Evolutionary conservation across 768 basidiomycete species (phyloP).

Genomic region (Coprinellus aureogranulatus): DNA sequence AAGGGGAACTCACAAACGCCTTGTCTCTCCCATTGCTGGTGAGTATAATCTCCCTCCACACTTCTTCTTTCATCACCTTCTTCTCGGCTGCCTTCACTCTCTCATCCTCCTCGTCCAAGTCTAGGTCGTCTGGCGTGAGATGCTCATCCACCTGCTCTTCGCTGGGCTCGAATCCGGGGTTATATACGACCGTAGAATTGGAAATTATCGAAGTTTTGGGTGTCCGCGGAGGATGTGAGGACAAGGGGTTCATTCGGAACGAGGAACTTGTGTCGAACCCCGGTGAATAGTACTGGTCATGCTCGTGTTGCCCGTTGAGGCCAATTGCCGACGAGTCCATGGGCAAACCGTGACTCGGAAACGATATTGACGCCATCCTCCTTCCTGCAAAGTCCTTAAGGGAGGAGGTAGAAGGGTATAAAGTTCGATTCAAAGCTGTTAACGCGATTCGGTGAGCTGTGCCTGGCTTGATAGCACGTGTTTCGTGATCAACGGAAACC

Average conservation of each 20-base stretch:
- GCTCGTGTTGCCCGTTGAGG: slow-evolving; percentile 38
- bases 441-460: not conserved
- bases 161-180: slow-evolving; percentile 44
- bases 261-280: slow-evolving; percentile 55
- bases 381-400: not conserved
- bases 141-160: slow-evolving; percentile 29
- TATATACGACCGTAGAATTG: slow-evolving; percentile 37
- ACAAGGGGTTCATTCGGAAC: slow-evolving; percentile 82
- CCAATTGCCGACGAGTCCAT: not conserved
- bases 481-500: not conserved
- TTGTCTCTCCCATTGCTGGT: slow-evolving; percentile 83
- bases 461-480: slow-evolving; percentile 8
- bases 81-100: slow-evolving; percentile 41
- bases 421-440: not conserved
- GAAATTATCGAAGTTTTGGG: slow-evolving; percentile 56
- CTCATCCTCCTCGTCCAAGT: slow-evolving; percentile 51
- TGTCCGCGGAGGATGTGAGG: slow-evolving; percentile 75
- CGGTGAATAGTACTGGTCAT: slow-evolving; percentile 51
- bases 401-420: not conserved
- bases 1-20: slow-evolving; percentile 48
- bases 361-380: slow-evolving; percentile 68
- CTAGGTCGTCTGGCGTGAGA: slow-evolving; percentile 25
- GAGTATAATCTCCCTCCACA: slow-evolving; percentile 78
- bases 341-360: slow-evolving; percentile 43
- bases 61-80: slow-evolving; percentile 58